Conservation (phyloP, 441 rosid species). For the Lepidium campestre region DNA sequence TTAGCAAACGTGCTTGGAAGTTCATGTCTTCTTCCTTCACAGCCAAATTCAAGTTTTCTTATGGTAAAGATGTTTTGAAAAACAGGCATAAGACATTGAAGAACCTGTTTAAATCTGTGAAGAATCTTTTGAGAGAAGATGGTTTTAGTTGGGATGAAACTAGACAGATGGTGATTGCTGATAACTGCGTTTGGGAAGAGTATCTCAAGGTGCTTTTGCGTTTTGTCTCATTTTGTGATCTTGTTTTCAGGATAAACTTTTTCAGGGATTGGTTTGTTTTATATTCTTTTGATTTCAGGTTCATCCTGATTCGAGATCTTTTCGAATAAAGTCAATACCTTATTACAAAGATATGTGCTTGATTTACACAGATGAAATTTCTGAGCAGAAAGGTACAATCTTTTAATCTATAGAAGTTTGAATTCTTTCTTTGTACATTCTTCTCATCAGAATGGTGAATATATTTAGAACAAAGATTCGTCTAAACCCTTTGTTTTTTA, state of each 20-base stretch:
- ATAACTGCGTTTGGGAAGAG: conserved; percentile 58
- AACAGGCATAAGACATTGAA: conserved; percentile 64
- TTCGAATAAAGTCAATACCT: conserved; percentile 62
- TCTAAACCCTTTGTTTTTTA: neutral
- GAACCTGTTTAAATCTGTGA: conserved; percentile 55
- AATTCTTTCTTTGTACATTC: neutral
- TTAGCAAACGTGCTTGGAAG: conserved; percentile 86
- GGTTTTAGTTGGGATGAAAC: conserved; percentile 72
- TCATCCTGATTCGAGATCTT: conserved; percentile 58
- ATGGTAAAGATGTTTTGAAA: conserved; percentile 67
- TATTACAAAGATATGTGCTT: conserved; percentile 58
- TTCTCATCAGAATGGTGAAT: neutral
- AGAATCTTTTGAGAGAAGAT: conserved; percentile 44
- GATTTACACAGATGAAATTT: conserved; percentile 45
- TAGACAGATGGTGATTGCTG: conserved; percentile 65
- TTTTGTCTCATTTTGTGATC: neutral
- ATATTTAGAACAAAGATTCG: neutral
- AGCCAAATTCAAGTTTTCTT: conserved; percentile 54
- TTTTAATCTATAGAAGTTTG: conserved; percentile 2
- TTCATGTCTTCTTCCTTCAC: conserved; percentile 59
- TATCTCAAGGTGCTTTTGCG: conserved; percentile 54
- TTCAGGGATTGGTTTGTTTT: neutral
- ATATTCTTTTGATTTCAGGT: conserved; percentile 24
- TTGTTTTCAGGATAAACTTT: neutral
- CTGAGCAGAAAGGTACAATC: conserved; percentile 47